These are phyloP conservation scores for Naegleria gruberi DNA, from an alignment of 208 protist species.

Conservation along the genomic window DNA sequence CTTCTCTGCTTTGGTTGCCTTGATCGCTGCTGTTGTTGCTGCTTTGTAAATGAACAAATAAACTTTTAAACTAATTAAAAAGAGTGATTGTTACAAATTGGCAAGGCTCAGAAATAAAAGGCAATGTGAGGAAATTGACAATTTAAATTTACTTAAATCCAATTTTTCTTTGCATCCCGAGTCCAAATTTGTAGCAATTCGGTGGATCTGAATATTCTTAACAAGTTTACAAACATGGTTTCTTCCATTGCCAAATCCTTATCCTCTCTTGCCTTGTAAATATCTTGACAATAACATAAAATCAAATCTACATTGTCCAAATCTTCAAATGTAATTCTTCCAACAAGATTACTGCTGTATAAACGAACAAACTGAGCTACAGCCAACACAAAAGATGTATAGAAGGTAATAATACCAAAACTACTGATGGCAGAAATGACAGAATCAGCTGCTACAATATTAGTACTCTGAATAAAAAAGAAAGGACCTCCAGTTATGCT, in stretches of 20 bases:
- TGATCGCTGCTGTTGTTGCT: no score
- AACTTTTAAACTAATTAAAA: no score
- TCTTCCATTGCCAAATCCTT: not conserved
- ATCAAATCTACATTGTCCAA: conserved; percentile 14
- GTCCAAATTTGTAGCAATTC: not conserved
- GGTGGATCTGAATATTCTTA: not conserved
- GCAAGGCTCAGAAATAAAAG: no score
- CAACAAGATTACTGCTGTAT: not conserved
- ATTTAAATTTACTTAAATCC: not conserved
- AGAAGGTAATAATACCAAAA: conserved; percentile 20
- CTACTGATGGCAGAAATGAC: not conserved
- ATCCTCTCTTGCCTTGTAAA: conserved; percentile 8
- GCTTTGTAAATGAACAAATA: no score
- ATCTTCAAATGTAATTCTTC: not conserved
- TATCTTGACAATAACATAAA: not conserved
- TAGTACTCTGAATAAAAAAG: not conserved
- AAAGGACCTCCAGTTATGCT: not conserved
- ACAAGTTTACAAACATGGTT: not conserved
- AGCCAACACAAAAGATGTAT: not conserved
- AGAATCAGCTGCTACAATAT: not conserved
- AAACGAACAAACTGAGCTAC: not conserved
- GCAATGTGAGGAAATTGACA: no score
- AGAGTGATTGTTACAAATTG: no score
- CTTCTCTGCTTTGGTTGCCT: no score
- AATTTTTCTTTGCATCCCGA: not conserved